These are phyloP conservation scores for Alternaria brassicicola DNA, from an alignment of 2,329 filamentous ascomycete species.

Conservation along the genomic window DNA sequence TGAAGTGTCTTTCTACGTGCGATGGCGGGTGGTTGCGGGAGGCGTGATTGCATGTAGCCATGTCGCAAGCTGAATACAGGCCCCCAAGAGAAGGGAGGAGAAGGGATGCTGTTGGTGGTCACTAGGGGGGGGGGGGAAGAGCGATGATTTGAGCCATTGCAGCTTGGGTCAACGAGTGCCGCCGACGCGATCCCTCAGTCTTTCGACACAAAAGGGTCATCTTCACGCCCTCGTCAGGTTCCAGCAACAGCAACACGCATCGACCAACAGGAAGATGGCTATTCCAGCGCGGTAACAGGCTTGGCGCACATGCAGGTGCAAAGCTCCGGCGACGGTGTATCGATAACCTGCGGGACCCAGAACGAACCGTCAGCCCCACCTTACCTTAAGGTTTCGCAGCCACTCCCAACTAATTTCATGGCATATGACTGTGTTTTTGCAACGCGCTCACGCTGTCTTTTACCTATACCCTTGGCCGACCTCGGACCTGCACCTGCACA, in stretches of 20 bases:
- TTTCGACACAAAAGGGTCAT: background rate
- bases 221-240: background rate
- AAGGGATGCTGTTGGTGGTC: background rate
- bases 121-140: background rate
- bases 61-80: constrained; percentile 1
- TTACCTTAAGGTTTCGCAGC: constrained; percentile 6
- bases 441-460: background rate
- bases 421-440: constrained; percentile 16
- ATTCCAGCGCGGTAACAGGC: background rate
- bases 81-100: background rate
- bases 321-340: constrained; percentile 10
- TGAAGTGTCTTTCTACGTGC: background rate
- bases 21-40: constrained; percentile 2
- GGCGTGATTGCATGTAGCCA: constrained; percentile 8
- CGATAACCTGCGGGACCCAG: constrained; percentile 9
- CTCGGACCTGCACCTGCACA: constrained; percentile 5
- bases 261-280: constrained; percentile 5
- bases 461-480: background rate
- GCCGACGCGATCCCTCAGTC: background rate
- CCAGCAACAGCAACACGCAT: background rate
- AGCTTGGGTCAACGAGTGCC: constrained; percentile 1
- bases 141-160: background rate
- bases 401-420: constrained; percentile 17
- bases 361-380: constrained; percentile 9
- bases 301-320: constrained; percentile 10